Evolutionary conservation across 495 filamentous ascomycete genomes (phyloP), one percentile per base, ranked within the genome.

Genomic region (Penicillium verhagenii): DNA sequence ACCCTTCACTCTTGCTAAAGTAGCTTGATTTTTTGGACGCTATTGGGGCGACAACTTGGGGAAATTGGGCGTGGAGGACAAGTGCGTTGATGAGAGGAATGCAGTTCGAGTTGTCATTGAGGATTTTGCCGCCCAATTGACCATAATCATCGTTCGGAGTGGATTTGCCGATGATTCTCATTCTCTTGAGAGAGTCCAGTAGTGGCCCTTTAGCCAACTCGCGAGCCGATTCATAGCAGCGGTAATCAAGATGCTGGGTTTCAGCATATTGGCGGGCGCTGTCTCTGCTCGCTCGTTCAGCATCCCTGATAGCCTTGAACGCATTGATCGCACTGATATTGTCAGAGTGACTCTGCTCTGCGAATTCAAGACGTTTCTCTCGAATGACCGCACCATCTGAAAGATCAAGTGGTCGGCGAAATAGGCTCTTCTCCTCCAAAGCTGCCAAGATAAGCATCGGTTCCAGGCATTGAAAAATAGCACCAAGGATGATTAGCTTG

Each of bases 401-500:
- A 0, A 21, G 2, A 19, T 37, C 68, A 6, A 68, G 61, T 7
- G 73, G 66, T 18, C 56, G 58, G 16, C 74, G 45, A 57, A 86
- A 84, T 4, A 83, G 57, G n/a, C 67, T 53, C 9, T 70, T 71
- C 4, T 59, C 51, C 2, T 68, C 61, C 3, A 76, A 66, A 18
- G 75, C 72, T 26, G 74, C 80, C 6, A 85, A 46, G 33, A 86
- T 76, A 25, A 86, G 53, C 56, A 86, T 79, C 0, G 83, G 80
- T 50, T 86, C 81, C 9, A 86, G 68, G 56, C 84, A 86, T 19
- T 76, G 72, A 69, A 86, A 86, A 20, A 85, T 78, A 38, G 82
- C 65, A 8, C 82, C 82, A 9, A 86, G 62, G 20, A 85, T 57
- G 33, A 85, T 76, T 77, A 86, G 75, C 53, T 83, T 85, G 29